Base-by-base conservation (phyloP, 2,329 filamentous ascomycete species). In the Madurella fahalii region DNA sequence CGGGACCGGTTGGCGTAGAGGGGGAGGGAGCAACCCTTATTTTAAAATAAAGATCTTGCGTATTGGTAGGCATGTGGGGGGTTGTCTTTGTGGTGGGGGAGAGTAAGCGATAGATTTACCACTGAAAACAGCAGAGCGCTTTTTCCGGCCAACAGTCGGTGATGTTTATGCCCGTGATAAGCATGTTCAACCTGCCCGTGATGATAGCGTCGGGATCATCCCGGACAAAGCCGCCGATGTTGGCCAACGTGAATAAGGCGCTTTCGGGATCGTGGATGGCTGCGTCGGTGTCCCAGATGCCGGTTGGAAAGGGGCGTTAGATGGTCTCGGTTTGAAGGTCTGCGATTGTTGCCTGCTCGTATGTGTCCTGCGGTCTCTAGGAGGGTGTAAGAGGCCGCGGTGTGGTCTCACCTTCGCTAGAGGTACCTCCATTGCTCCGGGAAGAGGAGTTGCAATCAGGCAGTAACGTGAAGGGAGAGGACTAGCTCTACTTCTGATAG, bases 11-110 rank as follows among this genome's bases (percentile, higher is more conserved):
- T 83, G n/a, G 77, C 72, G 64, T 77, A 84, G 20, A 82, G 61
- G 0, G 78, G 74, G 2, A 79, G 69, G 2, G 77, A 77, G 62
- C 83, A 85, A 64, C 76, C 76, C 78, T 41, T 11, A 37, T 25
- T 25, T 25, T 7, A 25, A 4, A 25, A 25, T 25, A 4, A 4
- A 4, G 4, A 25, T 25, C 25, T 7, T 25, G 25, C 9, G 47
- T 3, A 17, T 31, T 42, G 25, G 39, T 39, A 32, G 39, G 32
- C 37, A 39, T 16, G n/a, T 34, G 18, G 42, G 17, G 16, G 18
- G 18, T 20, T 47, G 2, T 39, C 25, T 48, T 9, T 18, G 32
- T 20, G 34, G 9, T 9, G 15, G 15, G 32, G 5, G 31, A 39
- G 42, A n/a, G 20, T 16, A 18, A 25, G 37, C 11, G 45, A 16